Percentiles rank a stretch among this genome's conserved stretches.
phyloP scores from a whole-genome alignment of 179 eudicot genomes.

The Actinidia chinensis region DNA sequence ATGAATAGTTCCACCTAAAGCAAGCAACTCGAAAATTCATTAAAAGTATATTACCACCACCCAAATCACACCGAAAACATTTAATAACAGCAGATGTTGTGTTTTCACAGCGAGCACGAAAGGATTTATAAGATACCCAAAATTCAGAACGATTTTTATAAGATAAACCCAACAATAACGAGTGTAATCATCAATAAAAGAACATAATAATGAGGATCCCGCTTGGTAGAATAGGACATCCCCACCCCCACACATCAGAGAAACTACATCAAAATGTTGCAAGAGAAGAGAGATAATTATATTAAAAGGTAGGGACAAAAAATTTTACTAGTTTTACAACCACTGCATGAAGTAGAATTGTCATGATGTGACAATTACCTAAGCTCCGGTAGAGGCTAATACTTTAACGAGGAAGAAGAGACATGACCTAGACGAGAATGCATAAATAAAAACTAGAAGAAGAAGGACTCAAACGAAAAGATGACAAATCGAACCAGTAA shows the following conservation, averaged over 20 bases:
- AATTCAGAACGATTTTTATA: neutral
- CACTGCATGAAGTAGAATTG: too few species aligned
- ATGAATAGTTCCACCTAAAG: too few species aligned
- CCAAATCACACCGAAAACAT: neutral
- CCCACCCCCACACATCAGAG: too few species aligned
- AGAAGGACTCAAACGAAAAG: neutral
- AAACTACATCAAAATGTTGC: too few species aligned
- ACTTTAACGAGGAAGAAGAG: conserved; percentile 2
- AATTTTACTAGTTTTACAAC: neutral
- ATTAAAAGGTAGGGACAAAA: too few species aligned
- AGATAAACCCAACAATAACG: neutral
- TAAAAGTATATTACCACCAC: too few species aligned
- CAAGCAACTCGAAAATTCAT: too few species aligned
- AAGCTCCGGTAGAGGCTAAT: neutral
- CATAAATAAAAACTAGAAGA: conserved; percentile 12
- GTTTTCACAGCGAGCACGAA: neutral
- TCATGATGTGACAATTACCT: neutral
- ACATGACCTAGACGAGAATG: conserved; percentile 21
- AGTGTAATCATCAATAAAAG: too few species aligned
- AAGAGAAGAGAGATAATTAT: too few species aligned
- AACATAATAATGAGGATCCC: neutral
- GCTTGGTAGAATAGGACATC: too few species aligned
- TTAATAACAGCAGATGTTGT: neutral
- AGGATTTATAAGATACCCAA: neutral
- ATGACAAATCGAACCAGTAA: neutral